Base-by-base conservation (phyloP, 2,329 filamentous ascomycete species). In the Calonectria hongkongensis region DNA sequence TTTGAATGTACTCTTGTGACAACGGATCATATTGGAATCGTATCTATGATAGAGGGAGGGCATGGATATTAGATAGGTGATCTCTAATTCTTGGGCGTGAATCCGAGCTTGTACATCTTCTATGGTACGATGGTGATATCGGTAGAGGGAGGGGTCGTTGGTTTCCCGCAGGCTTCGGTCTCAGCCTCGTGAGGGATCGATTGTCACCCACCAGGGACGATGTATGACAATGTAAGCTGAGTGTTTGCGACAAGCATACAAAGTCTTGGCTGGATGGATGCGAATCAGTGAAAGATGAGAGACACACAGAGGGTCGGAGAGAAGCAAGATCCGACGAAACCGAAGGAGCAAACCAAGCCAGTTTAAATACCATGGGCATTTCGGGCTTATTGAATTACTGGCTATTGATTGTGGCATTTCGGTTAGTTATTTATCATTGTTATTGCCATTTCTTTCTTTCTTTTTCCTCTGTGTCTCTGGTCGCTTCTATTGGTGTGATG, bases 381-480 rank as follows among this genome's bases (percentile, higher is more conserved):
- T 58, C 54, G 54, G 33, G 54, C 9, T 39, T 25, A 58, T 58
- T 33, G 33, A 58, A 58, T 58, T 58, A 58, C 30, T 15, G 12
- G 33, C 54, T 48, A 25, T 21, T 25, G n/a, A 8, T 30, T 30
- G 30, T 58, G 10, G 12, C 12, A 16, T 27, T 16, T 58, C 33
- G 54, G 25, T 58, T 58, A 58, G 9, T 25, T 58, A 27, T 58
- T 36, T 39, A 58, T 58, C n/a, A 25, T 58, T 58, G 33, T 39
- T 58, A 39, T 58, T 58, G 30, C 33, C 10, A 58, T 56, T 56
- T 56, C 54, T 27, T 58, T 56, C n/a, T 36, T 56, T 58, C 30
- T 39, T 58, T 58, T 39, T 58, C 45, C 12, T 39, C 7, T 58
- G 21, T 16, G 16, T 39, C n/a, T 16, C 8, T 15, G 33, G 33